A percentile compares a stretch with the other conserved stretches of the same genome.
phyloP scores from a whole-genome alignment of 1,284 basidiomycete genomes.

The Apiotrichum mycotoxinovorans region DNA sequence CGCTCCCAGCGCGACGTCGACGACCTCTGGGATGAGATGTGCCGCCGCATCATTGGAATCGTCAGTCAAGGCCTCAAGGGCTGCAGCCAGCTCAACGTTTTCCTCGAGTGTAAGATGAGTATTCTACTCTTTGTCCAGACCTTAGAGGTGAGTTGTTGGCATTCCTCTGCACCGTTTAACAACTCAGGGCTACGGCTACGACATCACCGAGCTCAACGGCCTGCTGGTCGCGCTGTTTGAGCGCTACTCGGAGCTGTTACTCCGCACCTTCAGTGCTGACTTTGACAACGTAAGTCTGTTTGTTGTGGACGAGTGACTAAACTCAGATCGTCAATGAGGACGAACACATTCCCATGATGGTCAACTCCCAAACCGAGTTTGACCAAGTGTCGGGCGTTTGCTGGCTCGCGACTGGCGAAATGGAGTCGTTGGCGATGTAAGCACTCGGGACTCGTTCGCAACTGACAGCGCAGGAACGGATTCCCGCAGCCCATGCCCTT shows the following conservation, averaged over 20 bases:
- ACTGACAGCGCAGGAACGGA: conserved; percentile 55
- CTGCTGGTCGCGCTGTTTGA: conserved; percentile 86
- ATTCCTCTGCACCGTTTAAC: conserved; percentile 8
- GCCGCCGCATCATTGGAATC: conserved; percentile 69
- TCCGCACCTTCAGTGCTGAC: conserved; percentile 74
- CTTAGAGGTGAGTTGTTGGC: conserved; percentile 64
- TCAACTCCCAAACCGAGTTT: conserved; percentile 67
- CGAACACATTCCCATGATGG: conserved; percentile 87
- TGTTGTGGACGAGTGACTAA: neutral
- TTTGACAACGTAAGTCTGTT: conserved; percentile 65
- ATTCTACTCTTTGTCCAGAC: conserved; percentile 88
- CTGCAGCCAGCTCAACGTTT: conserved; percentile 77
- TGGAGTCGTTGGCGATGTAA: conserved; percentile 62
- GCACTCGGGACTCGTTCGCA: conserved; percentile 23
- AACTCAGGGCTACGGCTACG: conserved; percentile 76
- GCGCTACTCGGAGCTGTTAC: conserved; percentile 78
- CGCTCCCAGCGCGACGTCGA: conserved; percentile 87
- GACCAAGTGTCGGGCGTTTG: conserved; percentile 75
- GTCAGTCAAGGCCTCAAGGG: conserved; percentile 70
- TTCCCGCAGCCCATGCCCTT: conserved; percentile 82
- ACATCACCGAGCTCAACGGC: conserved; percentile 74
- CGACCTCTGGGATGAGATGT: conserved; percentile 91
- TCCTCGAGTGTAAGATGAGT: conserved; percentile 77
- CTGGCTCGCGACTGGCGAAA: conserved; percentile 74
- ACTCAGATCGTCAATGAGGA: conserved; percentile 78